phyloP scores from a whole-genome alignment of 1,139 yeast species.

The Geotrichum histeridarum region DNA sequence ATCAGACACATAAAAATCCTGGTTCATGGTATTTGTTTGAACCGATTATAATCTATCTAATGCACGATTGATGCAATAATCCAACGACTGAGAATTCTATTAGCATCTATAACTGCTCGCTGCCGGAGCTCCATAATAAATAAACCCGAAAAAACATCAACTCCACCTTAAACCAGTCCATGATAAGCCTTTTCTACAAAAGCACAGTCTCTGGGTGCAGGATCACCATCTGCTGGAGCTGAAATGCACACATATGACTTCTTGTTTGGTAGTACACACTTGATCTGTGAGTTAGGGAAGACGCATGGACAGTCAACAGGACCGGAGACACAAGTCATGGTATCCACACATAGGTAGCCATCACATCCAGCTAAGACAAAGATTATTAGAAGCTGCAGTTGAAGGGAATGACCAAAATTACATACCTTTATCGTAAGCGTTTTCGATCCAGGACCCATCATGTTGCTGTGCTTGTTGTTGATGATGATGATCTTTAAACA shows the following conservation, averaged over 20 bases:
- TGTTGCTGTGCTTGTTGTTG: slow-evolving; percentile 23
- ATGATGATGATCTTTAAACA: slow-evolving; percentile 33
- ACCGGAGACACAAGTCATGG: slow-evolving; percentile 65
- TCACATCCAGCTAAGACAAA: slow-evolving; percentile 42
- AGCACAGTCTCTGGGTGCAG: slow-evolving; percentile 36
- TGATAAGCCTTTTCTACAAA: slow-evolving; percentile 42
- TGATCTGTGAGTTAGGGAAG: slow-evolving; percentile 75
- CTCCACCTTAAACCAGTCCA: slow-evolving; percentile 35
- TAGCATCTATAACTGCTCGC: too few relatives aligned
- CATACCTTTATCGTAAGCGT: slow-evolving; percentile 33
- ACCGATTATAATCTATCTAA: too few relatives aligned
- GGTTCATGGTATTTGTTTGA: too few relatives aligned
- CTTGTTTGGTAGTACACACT: slow-evolving; percentile 69
- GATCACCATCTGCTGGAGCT: slow-evolving; percentile 50
- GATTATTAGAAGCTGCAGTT: not conserved
- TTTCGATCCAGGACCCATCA: slow-evolving; percentile 33
- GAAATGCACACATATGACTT: slow-evolving; percentile 70
- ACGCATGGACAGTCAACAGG: slow-evolving; percentile 85
- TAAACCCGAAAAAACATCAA: too few relatives aligned
- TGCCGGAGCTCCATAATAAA: too few relatives aligned
- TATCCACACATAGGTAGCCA: slow-evolving; percentile 76
- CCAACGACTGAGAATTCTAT: too few relatives aligned
- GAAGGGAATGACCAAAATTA: slow-evolving; percentile 11
- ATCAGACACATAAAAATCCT: too few relatives aligned
- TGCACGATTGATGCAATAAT: too few relatives aligned